Percentiles rank a stretch among this genome's conserved stretches.
These are phyloP conservation scores for Heracleum sosnowskyi DNA, from an alignment of 129 eudicot genomes.

Conservation along the genomic window DNA sequence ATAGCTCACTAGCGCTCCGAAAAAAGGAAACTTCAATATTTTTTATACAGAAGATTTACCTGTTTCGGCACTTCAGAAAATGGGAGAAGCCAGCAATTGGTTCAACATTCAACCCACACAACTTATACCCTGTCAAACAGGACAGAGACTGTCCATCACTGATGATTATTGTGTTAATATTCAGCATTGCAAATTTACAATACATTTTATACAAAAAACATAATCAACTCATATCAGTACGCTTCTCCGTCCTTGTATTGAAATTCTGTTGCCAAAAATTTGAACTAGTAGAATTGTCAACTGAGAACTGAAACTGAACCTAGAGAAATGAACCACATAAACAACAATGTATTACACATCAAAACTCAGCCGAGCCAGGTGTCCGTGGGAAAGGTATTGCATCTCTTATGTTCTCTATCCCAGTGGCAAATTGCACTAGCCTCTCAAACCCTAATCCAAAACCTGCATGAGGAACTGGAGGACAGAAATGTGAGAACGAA, in stretches of 20 bases:
- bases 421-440: constrained; percentile 96
- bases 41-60: too few relatives aligned
- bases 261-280: not conserved
- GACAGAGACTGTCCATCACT: too few relatives aligned
- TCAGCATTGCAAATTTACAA: not conserved
- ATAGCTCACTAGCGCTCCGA: too few relatives aligned
- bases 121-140: too few relatives aligned
- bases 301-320: not conserved
- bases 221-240: not conserved
- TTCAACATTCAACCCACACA: too few relatives aligned
- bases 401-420: constrained; percentile 88
- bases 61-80: too few relatives aligned
- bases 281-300: not conserved
- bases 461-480: constrained; percentile 97
- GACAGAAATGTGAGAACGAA: constrained; percentile 6
- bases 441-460: constrained; percentile 97
- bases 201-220: not conserved
- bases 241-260: not conserved
- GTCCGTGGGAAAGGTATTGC: constrained; percentile 95
- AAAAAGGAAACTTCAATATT: too few relatives aligned
- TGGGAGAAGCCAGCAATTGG: too few relatives aligned
- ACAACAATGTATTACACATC: constrained; percentile 15
- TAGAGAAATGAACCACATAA: not conserved
- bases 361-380: constrained; percentile 94
- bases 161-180: too few relatives aligned